phyloP scores from a whole-genome alignment of 179 eudicot species.

The Monotropa hypopitys region DNA sequence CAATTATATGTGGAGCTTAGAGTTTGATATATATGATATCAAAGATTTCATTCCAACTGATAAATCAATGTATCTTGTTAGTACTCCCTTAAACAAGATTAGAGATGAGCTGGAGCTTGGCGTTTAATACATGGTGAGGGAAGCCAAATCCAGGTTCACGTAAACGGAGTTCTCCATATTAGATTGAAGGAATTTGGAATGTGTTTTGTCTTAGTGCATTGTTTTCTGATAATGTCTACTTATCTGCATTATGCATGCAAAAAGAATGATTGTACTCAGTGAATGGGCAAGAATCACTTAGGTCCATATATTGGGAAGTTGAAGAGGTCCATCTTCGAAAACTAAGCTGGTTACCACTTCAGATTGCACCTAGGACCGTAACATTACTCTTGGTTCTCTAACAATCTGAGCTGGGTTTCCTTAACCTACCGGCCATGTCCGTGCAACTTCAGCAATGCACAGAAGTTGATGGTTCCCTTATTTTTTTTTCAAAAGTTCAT shows the following conservation, averaged over 20 bases:
- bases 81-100: background rate
- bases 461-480: constrained; percentile 1
- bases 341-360: background rate
- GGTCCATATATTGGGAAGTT: background rate
- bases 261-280: background rate
- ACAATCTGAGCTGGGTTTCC: background rate
- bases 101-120: background rate
- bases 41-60: background rate
- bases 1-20: background rate
- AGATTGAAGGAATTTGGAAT: background rate
- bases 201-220: background rate
- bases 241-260: background rate
- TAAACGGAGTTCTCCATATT: background rate
- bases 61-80: background rate
- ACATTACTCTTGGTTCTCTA: background rate
- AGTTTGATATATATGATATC: background rate
- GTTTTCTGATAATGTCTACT: background rate
- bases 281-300: background rate
- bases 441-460: background rate
- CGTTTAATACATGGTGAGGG: background rate
- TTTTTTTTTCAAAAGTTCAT: background rate
- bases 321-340: background rate
- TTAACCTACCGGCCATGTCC: background rate
- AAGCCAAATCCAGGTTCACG: background rate
- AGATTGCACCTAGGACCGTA: background rate